Percentiles rank a stretch among this genome's conserved stretches.
phyloP scores from a whole-genome alignment of 169 alveolate species.

The Plasmodium gaboni region DNA sequence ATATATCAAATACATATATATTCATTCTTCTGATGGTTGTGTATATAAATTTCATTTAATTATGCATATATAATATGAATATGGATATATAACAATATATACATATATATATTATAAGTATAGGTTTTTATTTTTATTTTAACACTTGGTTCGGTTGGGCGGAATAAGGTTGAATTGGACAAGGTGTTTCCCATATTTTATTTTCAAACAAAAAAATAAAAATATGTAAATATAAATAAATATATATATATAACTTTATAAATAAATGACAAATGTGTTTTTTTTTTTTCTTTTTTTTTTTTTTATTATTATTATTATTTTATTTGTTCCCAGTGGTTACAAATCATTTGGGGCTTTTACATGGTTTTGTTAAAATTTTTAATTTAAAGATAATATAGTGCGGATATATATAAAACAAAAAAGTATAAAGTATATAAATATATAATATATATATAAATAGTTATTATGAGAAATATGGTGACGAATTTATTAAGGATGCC shows the following conservation, averaged over 20 bases:
- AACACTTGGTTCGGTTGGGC: slow-evolving; percentile 74
- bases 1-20: neutral
- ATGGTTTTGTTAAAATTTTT: too few species aligned
- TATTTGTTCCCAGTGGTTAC: too few species aligned
- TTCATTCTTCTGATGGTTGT: neutral
- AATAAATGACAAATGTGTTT: too few species aligned
- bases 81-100: neutral
- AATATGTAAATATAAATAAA: neutral
- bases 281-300: too few species aligned
- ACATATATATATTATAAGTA: neutral
- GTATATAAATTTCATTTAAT: neutral
- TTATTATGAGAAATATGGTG: neutral
- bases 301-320: too few species aligned
- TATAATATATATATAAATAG: neutral
- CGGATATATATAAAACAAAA: neutral
- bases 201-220: neutral
- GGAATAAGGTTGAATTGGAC: slow-evolving; percentile 60
- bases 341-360: too few species aligned
- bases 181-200: slow-evolving; percentile 47
- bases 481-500: neutral
- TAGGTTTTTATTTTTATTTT: neutral
- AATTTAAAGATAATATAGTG: too few species aligned
- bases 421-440: neutral
- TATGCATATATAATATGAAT: neutral
- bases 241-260: neutral